phyloP scores from a whole-genome alignment of 2,329 filamentous ascomycete species.

The Aureobasidium sp. region DNA sequence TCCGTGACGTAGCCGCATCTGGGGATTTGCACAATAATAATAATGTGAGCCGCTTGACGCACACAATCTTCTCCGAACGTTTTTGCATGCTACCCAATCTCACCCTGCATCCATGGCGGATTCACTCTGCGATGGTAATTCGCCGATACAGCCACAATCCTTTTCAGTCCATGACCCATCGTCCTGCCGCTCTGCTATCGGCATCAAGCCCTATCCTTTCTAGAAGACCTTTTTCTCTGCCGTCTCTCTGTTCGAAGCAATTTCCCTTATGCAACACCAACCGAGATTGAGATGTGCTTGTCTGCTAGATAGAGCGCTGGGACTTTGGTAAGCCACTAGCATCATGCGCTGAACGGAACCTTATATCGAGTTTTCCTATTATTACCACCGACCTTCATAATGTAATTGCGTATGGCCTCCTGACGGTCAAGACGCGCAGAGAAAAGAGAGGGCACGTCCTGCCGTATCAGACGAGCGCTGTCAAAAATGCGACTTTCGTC shows the following conservation, averaged over 20 bases:
- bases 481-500: conserved; percentile 9
- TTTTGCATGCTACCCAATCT: conserved; percentile 3
- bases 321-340: conserved; percentile 11
- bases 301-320: not conserved
- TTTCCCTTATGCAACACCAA: conserved; percentile 11
- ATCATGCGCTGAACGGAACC: conserved; percentile 7
- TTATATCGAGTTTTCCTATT: not conserved
- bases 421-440: not conserved
- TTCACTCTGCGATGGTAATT: conserved; percentile 1
- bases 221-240: not conserved
- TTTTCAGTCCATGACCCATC: not conserved
- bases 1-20: not conserved
- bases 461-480: conserved; percentile 12
- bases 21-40: not conserved
- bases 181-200: not conserved
- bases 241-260: conserved; percentile 7
- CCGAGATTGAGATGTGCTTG: conserved; percentile 13
- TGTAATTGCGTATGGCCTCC: not conserved
- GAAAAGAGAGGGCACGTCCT: conserved; percentile 6
- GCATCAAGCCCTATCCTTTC: not conserved
- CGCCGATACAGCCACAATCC: conserved; percentile 7
- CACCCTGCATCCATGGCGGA: conserved; percentile 6
- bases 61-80: not conserved
- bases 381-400: not conserved
- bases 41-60: not conserved